Percentiles rank a stretch among this genome's conserved stretches.
Evolutionary conservation across 352 stramenopile genomes (phyloP).

Genomic region (Globisporangium paroecandrum): DNA sequence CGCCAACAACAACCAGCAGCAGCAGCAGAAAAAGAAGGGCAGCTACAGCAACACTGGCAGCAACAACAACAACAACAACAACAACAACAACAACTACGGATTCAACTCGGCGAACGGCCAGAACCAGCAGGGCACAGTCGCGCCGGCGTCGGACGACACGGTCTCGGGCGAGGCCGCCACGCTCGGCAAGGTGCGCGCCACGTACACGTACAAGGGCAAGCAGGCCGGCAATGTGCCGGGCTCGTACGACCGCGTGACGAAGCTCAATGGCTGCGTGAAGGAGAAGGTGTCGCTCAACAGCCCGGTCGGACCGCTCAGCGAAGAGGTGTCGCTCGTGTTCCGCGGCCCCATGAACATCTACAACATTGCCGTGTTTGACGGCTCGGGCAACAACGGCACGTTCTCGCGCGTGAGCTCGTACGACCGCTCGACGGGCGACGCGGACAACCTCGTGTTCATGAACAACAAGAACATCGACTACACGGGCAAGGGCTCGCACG

Average conservation of each 20-base stretch:
- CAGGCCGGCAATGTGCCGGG: slow-evolving; percentile 48
- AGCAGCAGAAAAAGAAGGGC: not conserved
- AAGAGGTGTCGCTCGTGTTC: slow-evolving; percentile 61
- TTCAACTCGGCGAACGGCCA: slow-evolving; percentile 5
- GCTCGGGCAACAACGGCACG: not conserved
- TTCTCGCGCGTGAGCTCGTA: slow-evolving; percentile 3
- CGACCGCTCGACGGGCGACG: not conserved
- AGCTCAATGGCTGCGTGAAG: slow-evolving; percentile 35
- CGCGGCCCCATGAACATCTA: slow-evolving; percentile 51
- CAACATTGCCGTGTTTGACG: slow-evolving; percentile 48
- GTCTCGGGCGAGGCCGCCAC: not conserved
- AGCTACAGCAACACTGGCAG: slow-evolving; percentile 10
- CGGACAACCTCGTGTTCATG: slow-evolving; percentile 27
- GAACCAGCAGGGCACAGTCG: slow-evolving; percentile 14
- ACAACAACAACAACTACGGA: slow-evolving; percentile 8
- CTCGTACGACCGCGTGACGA: slow-evolving; percentile 49
- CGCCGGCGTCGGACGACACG: slow-evolving; percentile 8
- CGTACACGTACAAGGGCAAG: slow-evolving; percentile 46
- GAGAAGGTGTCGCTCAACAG: slow-evolving; percentile 38
- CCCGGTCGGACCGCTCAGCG: slow-evolving; percentile 51
- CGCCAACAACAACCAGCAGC: not conserved
- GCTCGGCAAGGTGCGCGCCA: slow-evolving; percentile 35
- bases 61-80: slow-evolving; percentile 8
- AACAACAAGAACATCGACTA: slow-evolving; percentile 30
- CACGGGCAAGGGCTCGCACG: slow-evolving; percentile 9